Evolutionary conservation across 371 early-diverging fungal genomes (phyloP), one percentile per base, ranked within the genome.

Genomic region (Zancudomyces culisetae): DNA sequence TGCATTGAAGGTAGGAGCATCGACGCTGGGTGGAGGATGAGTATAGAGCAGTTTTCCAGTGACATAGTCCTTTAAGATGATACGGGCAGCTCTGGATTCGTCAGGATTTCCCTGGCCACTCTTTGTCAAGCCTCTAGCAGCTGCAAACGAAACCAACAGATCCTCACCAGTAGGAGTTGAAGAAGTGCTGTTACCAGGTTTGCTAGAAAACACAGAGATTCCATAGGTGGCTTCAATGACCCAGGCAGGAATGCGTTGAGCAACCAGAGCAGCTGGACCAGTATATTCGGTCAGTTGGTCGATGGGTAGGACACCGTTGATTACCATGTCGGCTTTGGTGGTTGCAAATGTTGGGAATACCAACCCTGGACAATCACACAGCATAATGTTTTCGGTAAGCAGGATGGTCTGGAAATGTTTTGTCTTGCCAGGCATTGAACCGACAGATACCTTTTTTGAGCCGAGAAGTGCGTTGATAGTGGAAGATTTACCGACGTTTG

Each of bases 401-500:
- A 86, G 85, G 48, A 89, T 76, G 18, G 90, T 87, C 65, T 99
- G 99, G 70, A 99, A 95, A 65, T 95, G 94, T 74, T 98, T 99
- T 53, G 99, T 99, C 68, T 99, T 99, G 55, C 99, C 99, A 8
- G 99, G 99, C n/a, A 98, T 98, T 22, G 95, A 75, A 13, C 90
- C 87, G 20, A 98, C 98, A 22, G 90, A 83, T 13, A 99, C 99
- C 48, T 82, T 78, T 63, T 97, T 98, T 48, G 85, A 77, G 19
- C 97, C 93, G 50, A 94, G 77, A 45, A 99, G 72, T 1, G 97
- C 87, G 74, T 99, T 99, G 64, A 99, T 90, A 4, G 98, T 98
- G 48, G 94, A 94, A n/a, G 92, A 91, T 73, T 99, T 99, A 62
- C 99, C 99, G 40, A 98, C 98, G 69, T 98, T 98, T 45, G 99